phyloP scores from a whole-genome alignment of 1,284 basidiomycete species.

The Tilletia indica region DNA sequence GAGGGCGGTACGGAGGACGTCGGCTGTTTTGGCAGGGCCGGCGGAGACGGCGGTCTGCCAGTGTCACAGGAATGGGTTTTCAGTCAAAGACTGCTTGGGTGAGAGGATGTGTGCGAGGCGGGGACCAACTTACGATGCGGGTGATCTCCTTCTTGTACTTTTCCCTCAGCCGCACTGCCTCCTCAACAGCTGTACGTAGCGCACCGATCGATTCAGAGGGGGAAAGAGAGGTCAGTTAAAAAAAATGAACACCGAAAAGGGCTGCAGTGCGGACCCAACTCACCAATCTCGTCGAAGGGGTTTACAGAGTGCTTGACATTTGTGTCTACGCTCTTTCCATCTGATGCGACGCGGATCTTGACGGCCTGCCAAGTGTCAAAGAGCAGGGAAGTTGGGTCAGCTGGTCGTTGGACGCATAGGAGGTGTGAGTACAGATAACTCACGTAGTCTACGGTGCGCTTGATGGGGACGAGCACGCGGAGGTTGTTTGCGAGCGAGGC shows the following conservation, averaged over 20 bases:
- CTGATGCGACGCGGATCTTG: slow-evolving; percentile 54
- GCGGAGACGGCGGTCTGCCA: slow-evolving; percentile 75
- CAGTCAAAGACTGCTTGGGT: background rate
- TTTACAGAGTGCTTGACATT: slow-evolving; percentile 60
- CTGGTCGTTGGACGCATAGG: background rate
- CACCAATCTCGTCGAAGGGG: slow-evolving; percentile 56
- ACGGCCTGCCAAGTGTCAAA: slow-evolving; percentile 34
- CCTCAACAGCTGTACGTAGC: slow-evolving; percentile 73
- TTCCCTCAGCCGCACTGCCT: slow-evolving; percentile 89
- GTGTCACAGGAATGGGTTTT: background rate
- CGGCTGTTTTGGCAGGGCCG: slow-evolving; percentile 82
- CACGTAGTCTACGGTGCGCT: slow-evolving; percentile 55
- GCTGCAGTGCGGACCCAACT: background rate
- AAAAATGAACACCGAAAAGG: background rate
- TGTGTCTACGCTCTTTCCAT: slow-evolving; percentile 54
- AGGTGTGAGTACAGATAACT: background rate
- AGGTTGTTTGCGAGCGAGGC: slow-evolving; percentile 52
- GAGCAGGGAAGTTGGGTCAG: background rate
- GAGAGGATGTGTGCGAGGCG: background rate
- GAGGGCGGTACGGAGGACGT: slow-evolving; percentile 90
- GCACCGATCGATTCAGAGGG: background rate
- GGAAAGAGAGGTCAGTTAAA: background rate
- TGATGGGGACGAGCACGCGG: slow-evolving; percentile 53
- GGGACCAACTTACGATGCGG: slow-evolving; percentile 45
- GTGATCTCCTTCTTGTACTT: slow-evolving; percentile 63